phyloP scores from a whole-genome alignment of 495 filamentous ascomycete species.

The Penicillium coffeae region DNA sequence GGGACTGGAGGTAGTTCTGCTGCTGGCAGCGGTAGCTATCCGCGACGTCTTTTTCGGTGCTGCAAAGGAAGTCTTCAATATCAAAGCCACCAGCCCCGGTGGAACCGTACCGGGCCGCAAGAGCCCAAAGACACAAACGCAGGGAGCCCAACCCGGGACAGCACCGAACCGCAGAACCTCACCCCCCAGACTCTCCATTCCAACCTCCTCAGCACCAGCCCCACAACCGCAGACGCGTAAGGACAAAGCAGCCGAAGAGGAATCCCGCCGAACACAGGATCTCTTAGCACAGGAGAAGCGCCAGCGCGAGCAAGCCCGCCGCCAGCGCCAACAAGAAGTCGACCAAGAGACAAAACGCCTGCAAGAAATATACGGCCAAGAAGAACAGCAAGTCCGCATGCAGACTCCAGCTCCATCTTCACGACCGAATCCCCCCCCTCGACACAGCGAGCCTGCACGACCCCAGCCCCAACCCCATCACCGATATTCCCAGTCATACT shows the following conservation, averaged over 20 bases:
- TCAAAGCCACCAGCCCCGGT: constrained; percentile 36
- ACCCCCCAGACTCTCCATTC: constrained; percentile 10
- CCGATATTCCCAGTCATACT: constrained; percentile 11
- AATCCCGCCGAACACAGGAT: constrained; percentile 66
- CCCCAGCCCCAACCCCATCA: constrained; percentile 17
- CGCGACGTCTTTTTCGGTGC: constrained; percentile 76
- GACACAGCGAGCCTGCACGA: constrained; percentile 14
- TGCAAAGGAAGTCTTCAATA: constrained; percentile 72
- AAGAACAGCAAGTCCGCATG: constrained; percentile 37
- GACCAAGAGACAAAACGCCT: constrained; percentile 83
- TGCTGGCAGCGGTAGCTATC: constrained; percentile 81
- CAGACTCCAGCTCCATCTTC: constrained; percentile 26
- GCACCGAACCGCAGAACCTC: constrained; percentile 4
- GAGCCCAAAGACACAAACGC: constrained; percentile 7
- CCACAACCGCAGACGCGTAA: constrained; percentile 22
- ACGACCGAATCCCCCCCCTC: constrained; percentile 20
- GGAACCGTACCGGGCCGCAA: constrained; percentile 2
- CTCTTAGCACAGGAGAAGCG: constrained; percentile 68
- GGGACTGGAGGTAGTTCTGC: constrained; percentile 80
- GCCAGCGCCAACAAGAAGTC: constrained; percentile 65
- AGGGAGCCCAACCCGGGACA: background rate
- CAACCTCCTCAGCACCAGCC: constrained; percentile 15
- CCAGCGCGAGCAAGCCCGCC: constrained; percentile 52
- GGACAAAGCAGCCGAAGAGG: constrained; percentile 55
- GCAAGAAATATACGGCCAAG: constrained; percentile 64